Base-by-base conservation (phyloP, 345 rosid species). In the Bretschneidera sinensis region DNA sequence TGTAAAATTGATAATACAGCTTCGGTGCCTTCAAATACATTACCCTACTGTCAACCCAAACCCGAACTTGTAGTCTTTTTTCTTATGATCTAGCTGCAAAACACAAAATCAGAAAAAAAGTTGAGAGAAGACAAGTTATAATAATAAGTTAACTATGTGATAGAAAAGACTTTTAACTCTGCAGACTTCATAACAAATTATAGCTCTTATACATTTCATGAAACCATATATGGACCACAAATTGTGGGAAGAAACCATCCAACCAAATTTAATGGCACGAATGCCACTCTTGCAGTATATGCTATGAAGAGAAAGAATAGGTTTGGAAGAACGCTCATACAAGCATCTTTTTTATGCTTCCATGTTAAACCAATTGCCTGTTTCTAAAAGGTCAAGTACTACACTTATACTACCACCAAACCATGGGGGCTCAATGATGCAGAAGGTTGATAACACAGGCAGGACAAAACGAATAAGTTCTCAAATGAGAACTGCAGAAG, bases 51-150 rank as follows among this genome's bases (percentile, higher is more conserved):
- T 87, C 80, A 92, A 75, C 47, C 97, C 98, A 20, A 89, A 87
- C 7, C 98, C 98, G 28, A 92, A 92, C 64, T 87, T 89, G 91
- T 85, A 89, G 72, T 92, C 97, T 61, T 83, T 87, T 91, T 92
- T 89, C 84, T 59, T 82, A 64, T 92, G 97, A 76, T 92, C 98
- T 23, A 92, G 50, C 98, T 92, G 90, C 73, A 80, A 65, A 18
- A 60, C 31, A 60, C 25, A 49, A 33, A 60, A 24, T 0, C 47
- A 47, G 14, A 23, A 47, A 20, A 55, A 0, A 16, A 6, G 21
- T 24, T 43, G 55, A 18, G 34, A 8, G 33, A 43, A 22, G 21
- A 33, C 39, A n/a, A n/a, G 21, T 59, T 51, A 62, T 35, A 4
- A 35, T 24, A 24, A 21, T 17, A 59, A 57, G 43, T 25, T 20